Conservation (phyloP, 73 alveolate genomes). For the Paraurostyla sp. region DNA sequence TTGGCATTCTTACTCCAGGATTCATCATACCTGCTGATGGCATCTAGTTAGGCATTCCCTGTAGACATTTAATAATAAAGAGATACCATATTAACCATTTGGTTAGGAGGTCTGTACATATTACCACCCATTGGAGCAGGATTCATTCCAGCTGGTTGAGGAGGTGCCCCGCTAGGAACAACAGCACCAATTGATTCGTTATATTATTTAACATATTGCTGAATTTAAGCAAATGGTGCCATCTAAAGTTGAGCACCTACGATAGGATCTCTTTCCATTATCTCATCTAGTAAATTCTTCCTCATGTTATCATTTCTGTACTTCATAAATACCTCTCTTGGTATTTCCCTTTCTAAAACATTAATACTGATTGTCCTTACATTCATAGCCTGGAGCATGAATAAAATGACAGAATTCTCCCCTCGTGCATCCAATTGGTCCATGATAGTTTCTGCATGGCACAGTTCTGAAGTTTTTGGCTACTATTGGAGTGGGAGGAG, state of each 20-base stretch:
- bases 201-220: neutral
- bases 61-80: neutral
- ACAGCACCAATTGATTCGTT: slow-evolving; percentile 51
- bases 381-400: slow-evolving; percentile 89
- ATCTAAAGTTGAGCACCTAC: neutral
- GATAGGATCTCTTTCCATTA: slow-evolving; percentile 11
- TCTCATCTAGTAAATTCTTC: slow-evolving; percentile 47
- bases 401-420: slow-evolving; percentile 94
- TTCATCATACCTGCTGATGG: neutral
- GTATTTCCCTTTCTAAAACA: slow-evolving; percentile 47
- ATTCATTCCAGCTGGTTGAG: neutral
- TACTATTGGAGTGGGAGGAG: neutral
- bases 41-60: neutral
- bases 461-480: slow-evolving; percentile 75
- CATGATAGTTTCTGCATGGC: slow-evolving; percentile 93
- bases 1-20: neutral
- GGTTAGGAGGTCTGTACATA: neutral
- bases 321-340: slow-evolving; percentile 56
- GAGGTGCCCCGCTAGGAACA: too few relatives aligned
- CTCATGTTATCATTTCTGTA: slow-evolving; percentile 66
- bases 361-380: slow-evolving; percentile 50
- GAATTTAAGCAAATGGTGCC: neutral
- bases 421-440: slow-evolving; percentile 93
- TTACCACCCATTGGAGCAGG: neutral
- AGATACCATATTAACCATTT: slow-evolving; percentile 15